Conservation (phyloP, 306 rosid species). For the Astragalus glycyphyllos region DNA sequence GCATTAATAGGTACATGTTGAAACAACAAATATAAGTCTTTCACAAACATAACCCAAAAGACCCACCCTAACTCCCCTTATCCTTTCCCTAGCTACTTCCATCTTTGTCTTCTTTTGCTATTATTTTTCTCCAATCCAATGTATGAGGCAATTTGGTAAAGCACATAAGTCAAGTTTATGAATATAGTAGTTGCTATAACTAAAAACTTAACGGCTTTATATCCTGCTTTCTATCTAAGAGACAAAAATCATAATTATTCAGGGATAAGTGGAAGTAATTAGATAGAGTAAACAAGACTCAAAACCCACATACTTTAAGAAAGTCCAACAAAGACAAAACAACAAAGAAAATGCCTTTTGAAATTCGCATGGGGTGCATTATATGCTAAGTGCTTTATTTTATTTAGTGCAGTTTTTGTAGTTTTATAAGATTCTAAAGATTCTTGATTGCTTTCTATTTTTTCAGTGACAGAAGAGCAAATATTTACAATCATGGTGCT, state of each 20-base stretch:
- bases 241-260: no score
- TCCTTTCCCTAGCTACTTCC: slow-evolving; percentile 10
- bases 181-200: slow-evolving; percentile 31
- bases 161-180: slow-evolving; percentile 33
- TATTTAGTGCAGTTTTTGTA: slow-evolving; percentile 21
- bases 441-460: slow-evolving; percentile 39
- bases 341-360: slow-evolving; percentile 39
- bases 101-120: slow-evolving; percentile 15
- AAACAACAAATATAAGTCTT: not conserved
- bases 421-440: slow-evolving; percentile 41
- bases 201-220: slow-evolving; percentile 36
- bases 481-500: slow-evolving; percentile 1
- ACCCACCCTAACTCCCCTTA: slow-evolving; percentile 38
- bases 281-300: slow-evolving; percentile 34
- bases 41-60: slow-evolving; percentile 21
- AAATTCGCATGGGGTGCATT: slow-evolving; percentile 20
- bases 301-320: slow-evolving; percentile 33
- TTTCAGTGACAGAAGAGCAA: slow-evolving; percentile 33
- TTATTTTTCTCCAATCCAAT: slow-evolving; percentile 25
- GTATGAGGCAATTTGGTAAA: not conserved
- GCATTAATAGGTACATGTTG: no score
- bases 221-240: slow-evolving; percentile 12
- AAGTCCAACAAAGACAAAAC: slow-evolving; percentile 43
- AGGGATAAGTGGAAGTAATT: slow-evolving; percentile 9
- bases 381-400: slow-evolving; percentile 21